Percentiles rank a stretch among this genome's conserved stretches.
Evolutionary conservation across 352 stramenopile species (phyloP).

Genomic region (Thraustochytrium sp.): DNA sequence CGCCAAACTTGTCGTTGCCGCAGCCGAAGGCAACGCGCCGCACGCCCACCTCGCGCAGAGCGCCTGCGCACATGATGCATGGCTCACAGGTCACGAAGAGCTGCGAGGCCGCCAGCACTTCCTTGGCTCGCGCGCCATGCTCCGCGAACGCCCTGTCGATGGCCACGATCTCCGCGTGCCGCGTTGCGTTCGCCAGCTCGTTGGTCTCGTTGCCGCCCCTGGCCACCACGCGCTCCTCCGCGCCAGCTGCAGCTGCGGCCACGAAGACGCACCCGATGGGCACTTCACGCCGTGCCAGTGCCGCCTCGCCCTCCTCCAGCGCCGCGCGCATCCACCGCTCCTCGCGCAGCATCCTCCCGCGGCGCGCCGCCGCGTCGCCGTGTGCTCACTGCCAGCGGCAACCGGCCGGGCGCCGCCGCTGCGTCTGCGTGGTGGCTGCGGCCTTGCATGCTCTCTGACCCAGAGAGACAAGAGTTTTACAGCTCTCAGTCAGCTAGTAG

Average conservation of each 20-base stretch:
- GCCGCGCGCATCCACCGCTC: conserved; percentile 43
- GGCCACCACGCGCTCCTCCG: conserved; percentile 63
- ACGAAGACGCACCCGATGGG: conserved; percentile 85
- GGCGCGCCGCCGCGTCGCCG: too few relatives aligned
- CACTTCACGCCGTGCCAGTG: conserved; percentile 70
- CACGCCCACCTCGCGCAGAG: conserved; percentile 70
- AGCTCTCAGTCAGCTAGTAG: too few relatives aligned
- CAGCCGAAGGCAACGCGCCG: conserved; percentile 75
- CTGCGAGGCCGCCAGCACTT: conserved; percentile 2
- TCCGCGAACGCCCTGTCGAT: conserved; percentile 67
- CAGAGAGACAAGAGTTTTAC: too few relatives aligned
- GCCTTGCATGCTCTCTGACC: too few relatives aligned
- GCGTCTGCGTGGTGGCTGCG: too few relatives aligned
- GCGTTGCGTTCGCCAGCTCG: conserved; percentile 66
- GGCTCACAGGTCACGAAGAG: conserved; percentile 80
- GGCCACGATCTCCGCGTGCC: conserved; percentile 73
- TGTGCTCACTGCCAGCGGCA: too few relatives aligned
- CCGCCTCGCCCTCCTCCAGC: conserved; percentile 60
- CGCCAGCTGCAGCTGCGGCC: conserved; percentile 23
- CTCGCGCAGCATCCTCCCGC: too few relatives aligned
- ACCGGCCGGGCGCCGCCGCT: too few relatives aligned
- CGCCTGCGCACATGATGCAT: conserved; percentile 86
- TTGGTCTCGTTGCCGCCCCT: conserved; percentile 76
- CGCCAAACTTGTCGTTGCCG: conserved; percentile 84
- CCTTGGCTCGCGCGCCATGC: neutral